Conservation (phyloP, 192 early-diverging fungal species). For the Paraglomus brasilianum region DNA sequence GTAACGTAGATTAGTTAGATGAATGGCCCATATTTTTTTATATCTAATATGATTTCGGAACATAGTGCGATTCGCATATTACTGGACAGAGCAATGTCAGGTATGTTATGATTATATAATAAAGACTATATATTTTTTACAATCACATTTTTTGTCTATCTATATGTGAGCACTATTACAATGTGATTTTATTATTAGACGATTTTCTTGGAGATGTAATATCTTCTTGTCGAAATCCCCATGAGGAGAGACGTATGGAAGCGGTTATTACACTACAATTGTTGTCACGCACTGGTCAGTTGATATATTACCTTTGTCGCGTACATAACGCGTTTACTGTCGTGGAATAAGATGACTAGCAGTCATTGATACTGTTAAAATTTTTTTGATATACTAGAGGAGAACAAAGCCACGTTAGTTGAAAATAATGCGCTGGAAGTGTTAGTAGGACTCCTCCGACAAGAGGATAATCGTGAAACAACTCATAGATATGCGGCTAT, state of each 20-base stretch:
- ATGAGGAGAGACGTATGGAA: slow-evolving; percentile 49
- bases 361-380: slow-evolving; percentile 8
- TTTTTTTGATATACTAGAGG: slow-evolving; percentile 45
- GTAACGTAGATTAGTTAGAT: slow-evolving; percentile 30
- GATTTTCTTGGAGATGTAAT: slow-evolving; percentile 57
- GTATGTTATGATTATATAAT: too few relatives aligned
- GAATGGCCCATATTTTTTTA: background rate
- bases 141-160: background rate
- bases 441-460: slow-evolving; percentile 53
- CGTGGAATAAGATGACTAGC: background rate
- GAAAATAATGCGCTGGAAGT: slow-evolving; percentile 61
- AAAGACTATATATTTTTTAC: background rate
- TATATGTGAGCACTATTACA: background rate
- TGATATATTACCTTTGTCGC: background rate
- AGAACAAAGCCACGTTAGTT: slow-evolving; percentile 55
- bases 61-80: slow-evolving; percentile 71
- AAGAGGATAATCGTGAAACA: slow-evolving; percentile 50
- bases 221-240: slow-evolving; percentile 46
- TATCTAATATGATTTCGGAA: background rate
- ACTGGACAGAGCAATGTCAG: slow-evolving; percentile 69
- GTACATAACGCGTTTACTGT: background rate
- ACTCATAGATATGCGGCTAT: slow-evolving; percentile 65
- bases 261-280: slow-evolving; percentile 68
- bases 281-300: slow-evolving; percentile 58
- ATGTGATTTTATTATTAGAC: slow-evolving; percentile 35